Evolutionary conservation across 139 green algal species (phyloP).

Genomic region (Chlorella sp.): DNA sequence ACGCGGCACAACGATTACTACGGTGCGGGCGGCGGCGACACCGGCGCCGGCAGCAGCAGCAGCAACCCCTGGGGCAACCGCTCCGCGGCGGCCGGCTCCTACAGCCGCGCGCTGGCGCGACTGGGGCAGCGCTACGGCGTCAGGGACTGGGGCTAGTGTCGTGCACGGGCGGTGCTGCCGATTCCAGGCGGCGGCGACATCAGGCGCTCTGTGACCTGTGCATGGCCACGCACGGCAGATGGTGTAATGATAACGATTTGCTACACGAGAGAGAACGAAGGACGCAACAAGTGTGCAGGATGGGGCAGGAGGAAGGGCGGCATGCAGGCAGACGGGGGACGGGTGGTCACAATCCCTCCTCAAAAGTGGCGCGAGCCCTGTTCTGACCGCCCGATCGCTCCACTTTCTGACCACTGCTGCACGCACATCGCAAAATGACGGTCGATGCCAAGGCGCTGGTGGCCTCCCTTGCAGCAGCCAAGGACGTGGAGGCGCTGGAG

Average conservation of each 20-base stretch:
- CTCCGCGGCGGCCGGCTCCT: not conserved
- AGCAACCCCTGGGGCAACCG: constrained; percentile 9
- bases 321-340: too few relatives aligned
- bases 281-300: too few relatives aligned
- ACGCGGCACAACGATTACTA: constrained; percentile 30
- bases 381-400: too few relatives aligned
- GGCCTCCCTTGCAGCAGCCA: constrained; percentile 56
- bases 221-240: too few relatives aligned
- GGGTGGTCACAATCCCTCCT: too few relatives aligned
- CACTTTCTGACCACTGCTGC: constrained; percentile 7
- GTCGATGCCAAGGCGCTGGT: constrained; percentile 39
- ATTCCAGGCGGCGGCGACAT: too few relatives aligned
- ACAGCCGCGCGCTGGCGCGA: constrained; percentile 3
- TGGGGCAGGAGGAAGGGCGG: too few relatives aligned
- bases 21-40: not conserved
- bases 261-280: too few relatives aligned
- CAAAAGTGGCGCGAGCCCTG: too few relatives aligned
- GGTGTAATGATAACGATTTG: too few relatives aligned
- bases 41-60: not conserved
- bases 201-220: too few relatives aligned
- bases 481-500: constrained; percentile 65
- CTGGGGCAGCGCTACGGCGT: constrained; percentile 14
- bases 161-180: too few relatives aligned
- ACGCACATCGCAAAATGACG: constrained; percentile 8
- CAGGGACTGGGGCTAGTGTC: not conserved